Evolutionary conservation across 2,329 filamentous ascomycete species (phyloP).

Genomic region (Diaporthe vaccinii): DNA sequence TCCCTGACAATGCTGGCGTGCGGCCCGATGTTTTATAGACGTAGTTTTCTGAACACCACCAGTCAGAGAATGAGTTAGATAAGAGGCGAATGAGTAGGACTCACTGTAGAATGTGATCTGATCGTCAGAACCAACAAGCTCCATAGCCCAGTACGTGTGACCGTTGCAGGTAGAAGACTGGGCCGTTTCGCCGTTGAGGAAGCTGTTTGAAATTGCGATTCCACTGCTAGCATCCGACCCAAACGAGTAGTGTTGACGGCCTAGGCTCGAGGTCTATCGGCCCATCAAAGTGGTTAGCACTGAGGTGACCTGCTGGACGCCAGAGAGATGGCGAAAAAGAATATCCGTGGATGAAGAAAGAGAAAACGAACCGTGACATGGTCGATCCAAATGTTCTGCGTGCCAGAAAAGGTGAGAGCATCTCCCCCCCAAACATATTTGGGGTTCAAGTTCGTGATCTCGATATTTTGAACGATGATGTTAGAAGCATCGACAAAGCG

Average conservation of each 20-base stretch:
- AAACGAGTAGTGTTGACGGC: constrained; percentile 72
- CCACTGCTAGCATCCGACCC: constrained; percentile 65
- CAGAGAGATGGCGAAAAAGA: neutral
- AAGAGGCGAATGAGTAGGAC: neutral
- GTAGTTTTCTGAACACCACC: constrained; percentile 59
- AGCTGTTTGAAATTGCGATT: constrained; percentile 71
- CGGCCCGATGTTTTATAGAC: constrained; percentile 70
- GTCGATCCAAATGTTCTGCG: constrained; percentile 63
- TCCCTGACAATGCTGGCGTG: constrained; percentile 68
- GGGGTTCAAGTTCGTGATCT: constrained; percentile 60
- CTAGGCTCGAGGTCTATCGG: constrained; percentile 65
- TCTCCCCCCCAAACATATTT: constrained; percentile 36
- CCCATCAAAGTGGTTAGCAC: neutral
- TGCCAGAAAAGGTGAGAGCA: constrained; percentile 29
- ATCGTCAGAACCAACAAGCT: constrained; percentile 68
- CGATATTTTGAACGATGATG: constrained; percentile 72
- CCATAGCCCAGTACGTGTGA: constrained; percentile 72
- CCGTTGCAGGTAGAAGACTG: constrained; percentile 72
- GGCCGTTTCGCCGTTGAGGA: constrained; percentile 66
- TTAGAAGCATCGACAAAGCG: constrained; percentile 63
- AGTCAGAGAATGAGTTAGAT: neutral
- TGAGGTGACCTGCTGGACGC: neutral
- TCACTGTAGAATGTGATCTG: constrained; percentile 66
- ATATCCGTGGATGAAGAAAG: too few relatives aligned
- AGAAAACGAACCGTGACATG: constrained; percentile 55